phyloP scores from a whole-genome alignment of 2,329 filamentous ascomycete species.

The Raffaelea ambrosiae region DNA sequence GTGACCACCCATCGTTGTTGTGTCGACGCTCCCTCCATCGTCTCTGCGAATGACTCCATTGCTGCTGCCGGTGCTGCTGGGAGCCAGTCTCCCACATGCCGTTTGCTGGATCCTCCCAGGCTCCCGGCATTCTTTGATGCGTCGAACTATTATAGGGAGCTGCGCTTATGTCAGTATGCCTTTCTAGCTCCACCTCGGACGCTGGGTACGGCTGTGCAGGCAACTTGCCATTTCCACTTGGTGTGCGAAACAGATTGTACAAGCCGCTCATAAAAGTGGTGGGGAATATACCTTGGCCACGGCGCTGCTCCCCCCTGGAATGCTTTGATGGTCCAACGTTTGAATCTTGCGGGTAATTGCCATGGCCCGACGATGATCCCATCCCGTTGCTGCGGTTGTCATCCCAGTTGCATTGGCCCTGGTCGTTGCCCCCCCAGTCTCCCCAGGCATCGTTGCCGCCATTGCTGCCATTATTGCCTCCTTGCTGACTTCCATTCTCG shows the following conservation, averaged over 20 bases:
- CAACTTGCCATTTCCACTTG: slow-evolving; percentile 3
- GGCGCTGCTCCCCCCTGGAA: not conserved
- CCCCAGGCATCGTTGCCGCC: not conserved
- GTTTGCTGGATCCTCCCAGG: slow-evolving; percentile 1
- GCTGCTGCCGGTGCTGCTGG: not conserved
- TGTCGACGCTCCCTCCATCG: not conserved
- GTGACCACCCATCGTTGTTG: too few species aligned
- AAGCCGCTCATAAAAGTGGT: not conserved
- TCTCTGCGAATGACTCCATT: too few species aligned
- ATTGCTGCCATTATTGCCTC: not conserved
- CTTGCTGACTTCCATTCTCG: not conserved
- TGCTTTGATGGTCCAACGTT: not conserved
- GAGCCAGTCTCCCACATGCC: not conserved
- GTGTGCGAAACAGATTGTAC: not conserved
- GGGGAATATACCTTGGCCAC: not conserved
- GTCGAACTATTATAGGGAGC: not conserved
- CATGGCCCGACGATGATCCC: not conserved
- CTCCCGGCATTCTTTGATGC: slow-evolving; percentile 4
- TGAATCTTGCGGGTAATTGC: not conserved
- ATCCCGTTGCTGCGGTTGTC: not conserved
- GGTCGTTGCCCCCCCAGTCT: not conserved
- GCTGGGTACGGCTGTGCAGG: not conserved
- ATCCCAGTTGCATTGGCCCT: not conserved
- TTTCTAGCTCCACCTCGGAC: not conserved
- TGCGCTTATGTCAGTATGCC: not conserved